Evolutionary conservation across 225 moss, liverwort and hornwort species (phyloP).

Genomic region (Thuidium tamariscinum): DNA sequence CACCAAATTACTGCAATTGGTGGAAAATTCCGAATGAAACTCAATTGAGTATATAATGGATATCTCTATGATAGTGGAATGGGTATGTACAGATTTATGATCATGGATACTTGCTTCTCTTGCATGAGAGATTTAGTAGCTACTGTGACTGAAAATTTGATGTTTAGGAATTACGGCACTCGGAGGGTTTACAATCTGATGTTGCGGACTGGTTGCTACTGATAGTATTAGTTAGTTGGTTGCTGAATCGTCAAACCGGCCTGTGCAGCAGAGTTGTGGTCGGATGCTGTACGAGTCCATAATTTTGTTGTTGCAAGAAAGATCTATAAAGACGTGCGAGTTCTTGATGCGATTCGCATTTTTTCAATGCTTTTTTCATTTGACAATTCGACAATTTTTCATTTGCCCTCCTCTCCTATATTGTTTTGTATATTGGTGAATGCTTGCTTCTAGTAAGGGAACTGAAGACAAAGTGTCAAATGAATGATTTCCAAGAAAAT

Average conservation of each 20-base stretch:
- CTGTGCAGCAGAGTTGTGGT: not conserved
- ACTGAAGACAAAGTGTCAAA: not conserved
- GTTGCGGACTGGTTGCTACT: not conserved
- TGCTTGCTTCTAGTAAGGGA: not conserved
- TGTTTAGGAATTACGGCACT: not conserved
- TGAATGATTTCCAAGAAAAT: not conserved
- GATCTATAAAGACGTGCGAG: not conserved
- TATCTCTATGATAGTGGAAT: not conserved
- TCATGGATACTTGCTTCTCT: not conserved
- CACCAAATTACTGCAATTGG: too few relatives aligned
- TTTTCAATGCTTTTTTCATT: not conserved
- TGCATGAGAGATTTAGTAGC: not conserved
- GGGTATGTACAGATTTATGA: not conserved
- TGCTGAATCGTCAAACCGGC: not conserved
- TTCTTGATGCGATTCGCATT: not conserved
- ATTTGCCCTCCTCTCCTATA: not conserved
- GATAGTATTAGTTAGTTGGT: not conserved
- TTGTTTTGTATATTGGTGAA: not conserved
- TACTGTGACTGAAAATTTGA: not conserved
- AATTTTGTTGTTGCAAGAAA: not conserved
- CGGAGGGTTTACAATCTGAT: not conserved
- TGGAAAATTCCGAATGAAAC: not conserved
- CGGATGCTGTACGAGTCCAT: not conserved
- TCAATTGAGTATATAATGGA: not conserved
- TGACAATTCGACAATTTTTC: not conserved